phyloP scores from a whole-genome alignment of 176 grass and related monocot genomes.

The Panicum miliaceum region DNA sequence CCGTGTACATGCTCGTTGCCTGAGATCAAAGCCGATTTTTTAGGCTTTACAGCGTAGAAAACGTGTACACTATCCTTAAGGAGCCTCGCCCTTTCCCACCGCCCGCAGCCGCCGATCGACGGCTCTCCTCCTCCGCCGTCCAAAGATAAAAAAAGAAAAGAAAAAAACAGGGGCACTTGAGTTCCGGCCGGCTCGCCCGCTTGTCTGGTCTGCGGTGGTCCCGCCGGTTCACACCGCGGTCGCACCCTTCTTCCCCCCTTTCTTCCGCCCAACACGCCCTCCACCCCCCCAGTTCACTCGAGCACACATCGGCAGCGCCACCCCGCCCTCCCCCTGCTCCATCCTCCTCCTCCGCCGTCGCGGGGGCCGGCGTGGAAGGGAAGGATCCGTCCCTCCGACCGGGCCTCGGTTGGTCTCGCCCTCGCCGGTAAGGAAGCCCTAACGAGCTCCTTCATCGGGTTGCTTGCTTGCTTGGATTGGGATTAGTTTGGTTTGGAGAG shows the following conservation, averaged over 20 bases:
- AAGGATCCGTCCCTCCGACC: neutral
- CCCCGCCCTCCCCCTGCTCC: neutral
- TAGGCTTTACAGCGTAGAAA: too few species aligned
- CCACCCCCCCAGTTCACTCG: neutral
- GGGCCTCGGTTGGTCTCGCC: neutral
- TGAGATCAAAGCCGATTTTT: too few species aligned
- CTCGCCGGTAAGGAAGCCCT: conserved; percentile 26
- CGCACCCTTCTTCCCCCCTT: neutral
- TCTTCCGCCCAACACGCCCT: neutral
- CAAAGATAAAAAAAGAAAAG: neutral
- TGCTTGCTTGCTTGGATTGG: neutral
- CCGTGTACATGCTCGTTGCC: too few species aligned
- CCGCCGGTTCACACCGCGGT: conserved; percentile 16
- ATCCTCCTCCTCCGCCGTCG: neutral
- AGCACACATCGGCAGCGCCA: neutral
- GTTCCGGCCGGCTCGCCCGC: neutral
- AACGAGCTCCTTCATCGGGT: neutral
- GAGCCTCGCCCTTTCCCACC: too few species aligned
- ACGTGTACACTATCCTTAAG: too few species aligned
- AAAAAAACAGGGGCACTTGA: neutral
- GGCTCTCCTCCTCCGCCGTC: neutral
- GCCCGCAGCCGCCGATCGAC: neutral
- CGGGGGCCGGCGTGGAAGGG: neutral
- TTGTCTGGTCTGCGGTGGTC: conserved; percentile 11
- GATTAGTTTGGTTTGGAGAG: neutral